phyloP scores from a whole-genome alignment of 78 protist genomes.

The Dictyostelium firmibasis region DNA sequence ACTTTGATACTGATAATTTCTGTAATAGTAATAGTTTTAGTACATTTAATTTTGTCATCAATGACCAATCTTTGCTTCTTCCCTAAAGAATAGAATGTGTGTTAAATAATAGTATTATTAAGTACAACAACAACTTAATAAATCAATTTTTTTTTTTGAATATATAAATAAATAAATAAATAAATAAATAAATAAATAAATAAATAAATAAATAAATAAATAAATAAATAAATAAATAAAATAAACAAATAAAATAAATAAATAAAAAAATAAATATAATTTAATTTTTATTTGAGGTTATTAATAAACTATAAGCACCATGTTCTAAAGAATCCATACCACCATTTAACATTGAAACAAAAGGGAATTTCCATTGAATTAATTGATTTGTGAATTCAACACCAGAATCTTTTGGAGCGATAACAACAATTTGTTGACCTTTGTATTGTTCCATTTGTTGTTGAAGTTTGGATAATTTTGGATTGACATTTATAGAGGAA shows the following conservation, averaged over 20 bases:
- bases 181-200: too few relatives aligned
- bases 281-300: not conserved
- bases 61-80: too few relatives aligned
- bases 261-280: not conserved
- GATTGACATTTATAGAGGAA: slow-evolving; percentile 28
- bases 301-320: slow-evolving; percentile 34
- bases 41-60: too few relatives aligned
- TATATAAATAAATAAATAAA: too few relatives aligned
- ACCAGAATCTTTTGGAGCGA: slow-evolving; percentile 28
- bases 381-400: slow-evolving; percentile 49
- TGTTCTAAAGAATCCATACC: slow-evolving; percentile 73
- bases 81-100: too few relatives aligned
- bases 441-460: slow-evolving; percentile 41
- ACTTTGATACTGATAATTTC: too few relatives aligned
- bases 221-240: too few relatives aligned
- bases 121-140: too few relatives aligned
- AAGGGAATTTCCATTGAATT: slow-evolving; percentile 54
- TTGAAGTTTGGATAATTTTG: not conserved
- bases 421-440: slow-evolving; percentile 55
- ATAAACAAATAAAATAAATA: not conserved
- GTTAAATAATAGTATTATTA: too few relatives aligned
- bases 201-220: too few relatives aligned
- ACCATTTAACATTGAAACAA: slow-evolving; percentile 73
- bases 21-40: too few relatives aligned
- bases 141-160: too few relatives aligned